Evolutionary conservation across 371 early-diverging fungal species (phyloP).

Genomic region (Rhizopus delemar): DNA sequence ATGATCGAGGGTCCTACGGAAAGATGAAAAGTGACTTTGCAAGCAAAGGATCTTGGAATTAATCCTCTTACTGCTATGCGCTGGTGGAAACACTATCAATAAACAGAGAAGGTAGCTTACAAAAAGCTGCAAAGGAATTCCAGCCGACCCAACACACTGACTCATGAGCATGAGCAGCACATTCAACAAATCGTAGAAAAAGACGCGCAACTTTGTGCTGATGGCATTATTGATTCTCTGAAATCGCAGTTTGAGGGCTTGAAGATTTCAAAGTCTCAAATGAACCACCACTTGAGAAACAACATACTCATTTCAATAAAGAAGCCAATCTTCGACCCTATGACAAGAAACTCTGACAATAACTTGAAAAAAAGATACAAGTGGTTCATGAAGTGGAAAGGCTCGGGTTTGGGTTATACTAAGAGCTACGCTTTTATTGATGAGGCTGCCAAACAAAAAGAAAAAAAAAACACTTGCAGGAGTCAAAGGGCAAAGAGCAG

Average conservation of each 20-base stretch:
- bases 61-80: constrained; percentile 1
- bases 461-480: constrained; percentile 12
- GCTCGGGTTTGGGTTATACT: constrained; percentile 7
- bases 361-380: constrained; percentile 11
- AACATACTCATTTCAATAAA: constrained; percentile 9
- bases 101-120: background rate
- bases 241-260: too few species aligned
- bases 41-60: background rate
- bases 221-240: too few species aligned
- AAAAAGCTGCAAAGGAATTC: background rate
- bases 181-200: background rate
- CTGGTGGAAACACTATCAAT: background rate
- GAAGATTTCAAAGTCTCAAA: constrained; percentile 2
- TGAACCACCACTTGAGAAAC: constrained; percentile 12
- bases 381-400: constrained; percentile 10
- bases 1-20: too few species aligned
- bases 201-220: background rate
- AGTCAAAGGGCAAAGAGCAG: constrained; percentile 11
- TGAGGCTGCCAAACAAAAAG: constrained; percentile 14
- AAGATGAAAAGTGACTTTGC: too few species aligned
- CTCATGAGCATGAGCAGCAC: constrained; percentile 1
- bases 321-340: constrained; percentile 14
- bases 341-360: constrained; percentile 9
- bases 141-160: too few species aligned
- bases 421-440: constrained; percentile 12